phyloP scores from a whole-genome alignment of 2,329 filamentous ascomycete species.

The Neonectria faginata region DNA sequence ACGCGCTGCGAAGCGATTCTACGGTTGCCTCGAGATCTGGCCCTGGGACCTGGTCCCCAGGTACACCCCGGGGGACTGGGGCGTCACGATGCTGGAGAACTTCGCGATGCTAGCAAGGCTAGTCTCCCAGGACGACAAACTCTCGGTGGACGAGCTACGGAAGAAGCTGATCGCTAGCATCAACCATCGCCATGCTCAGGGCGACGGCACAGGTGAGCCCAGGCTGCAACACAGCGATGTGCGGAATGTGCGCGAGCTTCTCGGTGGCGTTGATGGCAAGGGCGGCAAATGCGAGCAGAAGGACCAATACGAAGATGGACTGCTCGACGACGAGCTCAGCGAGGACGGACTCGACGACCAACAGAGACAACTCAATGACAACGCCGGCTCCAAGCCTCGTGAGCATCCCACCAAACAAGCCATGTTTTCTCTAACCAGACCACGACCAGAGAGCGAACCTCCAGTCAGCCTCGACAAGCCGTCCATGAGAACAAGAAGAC shows the following conservation, averaged over 20 bases:
- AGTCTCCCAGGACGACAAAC: neutral
- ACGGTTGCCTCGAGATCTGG: constrained; percentile 4
- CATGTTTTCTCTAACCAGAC: neutral
- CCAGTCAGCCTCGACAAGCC: neutral
- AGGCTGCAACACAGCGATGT: neutral
- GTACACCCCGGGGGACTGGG: neutral
- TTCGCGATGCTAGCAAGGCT: neutral
- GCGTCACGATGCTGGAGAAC: neutral
- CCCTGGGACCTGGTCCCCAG: neutral
- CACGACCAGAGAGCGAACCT: neutral
- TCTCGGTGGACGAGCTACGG: neutral
- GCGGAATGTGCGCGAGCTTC: neutral
- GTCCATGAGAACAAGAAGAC: neutral
- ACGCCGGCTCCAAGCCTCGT: neutral
- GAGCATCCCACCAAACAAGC: neutral
- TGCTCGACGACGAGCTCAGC: neutral
- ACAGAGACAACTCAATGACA: neutral
- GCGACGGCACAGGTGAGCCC: neutral
- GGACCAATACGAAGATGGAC: neutral
- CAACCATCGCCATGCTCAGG: neutral
- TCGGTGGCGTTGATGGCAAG: neutral
- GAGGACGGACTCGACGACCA: too few species aligned
- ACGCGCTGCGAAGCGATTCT: neutral
- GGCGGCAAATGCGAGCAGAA: neutral
- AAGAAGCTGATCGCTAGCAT: neutral